Evolutionary conservation across 2,329 filamentous ascomycete species (phyloP).

Genomic region (Aspergillus nomiae): DNA sequence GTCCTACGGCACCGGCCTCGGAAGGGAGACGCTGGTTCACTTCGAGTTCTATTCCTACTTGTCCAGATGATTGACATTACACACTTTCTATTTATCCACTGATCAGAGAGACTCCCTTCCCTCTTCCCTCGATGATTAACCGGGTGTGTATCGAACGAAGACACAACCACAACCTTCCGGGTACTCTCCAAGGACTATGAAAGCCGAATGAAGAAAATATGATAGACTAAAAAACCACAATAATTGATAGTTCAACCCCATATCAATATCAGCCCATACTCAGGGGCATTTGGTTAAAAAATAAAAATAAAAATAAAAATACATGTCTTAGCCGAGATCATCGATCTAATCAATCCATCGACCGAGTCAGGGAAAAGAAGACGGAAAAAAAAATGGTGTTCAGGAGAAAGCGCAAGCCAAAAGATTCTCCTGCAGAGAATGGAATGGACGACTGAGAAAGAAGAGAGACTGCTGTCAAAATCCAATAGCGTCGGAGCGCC

Average conservation of each 20-base stretch:
- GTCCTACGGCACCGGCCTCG: not conserved
- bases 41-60: not conserved
- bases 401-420: not conserved
- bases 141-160: not conserved
- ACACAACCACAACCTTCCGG: not conserved
- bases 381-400: not conserved
- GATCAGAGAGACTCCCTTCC: not conserved
- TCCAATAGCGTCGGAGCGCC: slow-evolving; percentile 1
- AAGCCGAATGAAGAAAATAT: not conserved
- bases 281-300: not conserved
- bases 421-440: not conserved
- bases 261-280: not conserved
- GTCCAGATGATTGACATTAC: not conserved
- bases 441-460: not conserved
- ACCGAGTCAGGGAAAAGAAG: not conserved
- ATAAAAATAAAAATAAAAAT: not conserved
- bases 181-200: not conserved
- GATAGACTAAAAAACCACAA: not conserved
- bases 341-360: not conserved
- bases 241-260: not conserved
- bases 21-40: not conserved
- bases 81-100: not conserved
- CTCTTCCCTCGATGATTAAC: not conserved
- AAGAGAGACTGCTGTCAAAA: not conserved
- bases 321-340: too few species aligned